Evolutionary conservation across 495 filamentous ascomycete species (phyloP).

Genomic region (Penicillium cosmopolitanum): DNA sequence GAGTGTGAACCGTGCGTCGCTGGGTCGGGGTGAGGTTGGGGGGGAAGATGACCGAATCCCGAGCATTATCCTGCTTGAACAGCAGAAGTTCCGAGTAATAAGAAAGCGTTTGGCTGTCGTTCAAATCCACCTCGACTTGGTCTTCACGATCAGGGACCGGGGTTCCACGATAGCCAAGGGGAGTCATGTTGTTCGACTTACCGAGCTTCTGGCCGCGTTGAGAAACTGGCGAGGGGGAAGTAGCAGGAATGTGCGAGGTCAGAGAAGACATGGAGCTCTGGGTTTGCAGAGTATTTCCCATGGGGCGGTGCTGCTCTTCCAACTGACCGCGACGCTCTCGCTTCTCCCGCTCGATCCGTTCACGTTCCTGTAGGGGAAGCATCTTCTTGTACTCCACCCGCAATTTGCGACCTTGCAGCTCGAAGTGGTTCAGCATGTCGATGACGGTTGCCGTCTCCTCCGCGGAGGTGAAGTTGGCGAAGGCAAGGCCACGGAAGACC

Average conservation of each 20-base stretch:
- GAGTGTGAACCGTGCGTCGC: slow-evolving; percentile 86
- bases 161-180: slow-evolving; percentile 8
- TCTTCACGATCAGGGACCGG: slow-evolving; percentile 17
- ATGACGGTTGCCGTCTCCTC: slow-evolving; percentile 93
- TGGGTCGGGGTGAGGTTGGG: slow-evolving; percentile 77
- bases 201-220: slow-evolving; percentile 65
- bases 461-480: slow-evolving; percentile 96
- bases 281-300: slow-evolving; percentile 67
- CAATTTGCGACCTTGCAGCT: slow-evolving; percentile 90
- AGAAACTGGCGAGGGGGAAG: slow-evolving; percentile 73
- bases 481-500: slow-evolving; percentile 93
- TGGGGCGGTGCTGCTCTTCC: slow-evolving; percentile 91
- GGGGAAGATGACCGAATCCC: slow-evolving; percentile 84
- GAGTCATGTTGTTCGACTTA: slow-evolving; percentile 37
- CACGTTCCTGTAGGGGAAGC: slow-evolving; percentile 90
- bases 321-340: slow-evolving; percentile 93
- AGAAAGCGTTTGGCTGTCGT: slow-evolving; percentile 82
- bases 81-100: slow-evolving; percentile 88
- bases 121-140: slow-evolving; percentile 76
- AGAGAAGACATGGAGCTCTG: slow-evolving; percentile 86
- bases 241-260: slow-evolving; percentile 68
- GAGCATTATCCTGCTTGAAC: slow-evolving; percentile 77
- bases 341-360: slow-evolving; percentile 97
- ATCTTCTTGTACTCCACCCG: slow-evolving; percentile 99
- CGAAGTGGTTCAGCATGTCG: slow-evolving; percentile 88